A percentile compares a stretch with the other conserved stretches of the same genome.
These are phyloP conservation scores for Berberis thunbergii DNA, from an alignment of 164 flowering plant genomes.

Conservation along the genomic window DNA sequence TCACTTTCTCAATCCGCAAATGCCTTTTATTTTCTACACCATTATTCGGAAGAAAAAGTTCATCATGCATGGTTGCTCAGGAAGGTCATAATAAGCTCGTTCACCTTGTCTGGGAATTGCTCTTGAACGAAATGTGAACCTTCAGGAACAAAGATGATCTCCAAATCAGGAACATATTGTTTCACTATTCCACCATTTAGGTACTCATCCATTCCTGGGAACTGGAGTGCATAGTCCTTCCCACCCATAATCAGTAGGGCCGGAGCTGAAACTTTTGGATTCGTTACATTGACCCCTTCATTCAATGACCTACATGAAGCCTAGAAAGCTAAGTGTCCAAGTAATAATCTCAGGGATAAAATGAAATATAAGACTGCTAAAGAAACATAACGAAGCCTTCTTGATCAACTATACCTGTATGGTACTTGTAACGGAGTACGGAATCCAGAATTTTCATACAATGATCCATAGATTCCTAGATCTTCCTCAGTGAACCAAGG, in stretches of 20 bases:
- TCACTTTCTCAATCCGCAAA: too few relatives aligned
- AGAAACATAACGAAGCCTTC: not conserved
- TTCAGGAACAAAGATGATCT: slow-evolving; percentile 26
- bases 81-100: slow-evolving; percentile 25
- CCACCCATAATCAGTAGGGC: slow-evolving; percentile 36
- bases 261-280: slow-evolving; percentile 28
- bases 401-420: slow-evolving; percentile 18
- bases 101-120: slow-evolving; percentile 38
- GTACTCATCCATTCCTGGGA: slow-evolving; percentile 41
- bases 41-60: not conserved
- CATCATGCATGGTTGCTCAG: slow-evolving; percentile 10
- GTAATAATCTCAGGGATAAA: not conserved
- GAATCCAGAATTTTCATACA: slow-evolving; percentile 3
- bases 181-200: slow-evolving; percentile 27
- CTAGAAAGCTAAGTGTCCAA: not conserved
- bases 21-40: too few relatives aligned
- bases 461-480: not conserved
- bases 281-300: slow-evolving; percentile 1
- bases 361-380: not conserved
- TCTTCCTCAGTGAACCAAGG: slow-evolving; percentile 35
- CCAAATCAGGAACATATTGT: slow-evolving; percentile 34
- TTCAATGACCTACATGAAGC: not conserved
- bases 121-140: slow-evolving; percentile 48
- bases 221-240: slow-evolving; percentile 35
- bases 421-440: slow-evolving; percentile 32